These are phyloP conservation scores for Salix brachista DNA, from an alignment of 345 rosid species.

Conservation along the genomic window DNA sequence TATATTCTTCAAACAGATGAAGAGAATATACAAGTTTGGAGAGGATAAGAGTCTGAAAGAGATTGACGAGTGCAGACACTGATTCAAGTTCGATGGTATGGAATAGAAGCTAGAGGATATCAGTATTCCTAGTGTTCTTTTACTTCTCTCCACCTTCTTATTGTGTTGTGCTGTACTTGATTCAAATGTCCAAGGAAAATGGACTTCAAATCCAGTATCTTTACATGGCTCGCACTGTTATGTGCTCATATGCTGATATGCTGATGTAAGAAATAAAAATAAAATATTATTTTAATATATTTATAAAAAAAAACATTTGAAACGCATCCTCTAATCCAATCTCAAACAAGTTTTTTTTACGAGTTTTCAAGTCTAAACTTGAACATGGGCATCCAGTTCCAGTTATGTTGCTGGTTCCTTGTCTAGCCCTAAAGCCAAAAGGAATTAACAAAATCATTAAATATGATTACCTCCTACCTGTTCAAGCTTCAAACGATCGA, in stretches of 20 bases:
- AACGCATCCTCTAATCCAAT: too few relatives aligned
- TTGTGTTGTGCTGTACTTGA: not conserved
- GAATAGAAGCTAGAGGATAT: not conserved
- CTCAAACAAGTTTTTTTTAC: too few relatives aligned
- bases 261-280: too few relatives aligned
- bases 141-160: not conserved
- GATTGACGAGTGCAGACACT: not conserved
- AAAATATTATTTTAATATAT: too few relatives aligned
- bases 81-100: not conserved
- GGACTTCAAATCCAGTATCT: not conserved
- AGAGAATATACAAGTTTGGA: not conserved
- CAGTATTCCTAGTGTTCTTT: not conserved
- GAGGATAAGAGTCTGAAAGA: not conserved
- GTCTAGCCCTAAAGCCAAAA: not conserved
- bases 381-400: not conserved
- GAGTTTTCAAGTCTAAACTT: too few relatives aligned
- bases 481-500: not conserved
- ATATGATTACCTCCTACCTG: not conserved
- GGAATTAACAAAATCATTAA: too few relatives aligned
- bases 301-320: too few relatives aligned
- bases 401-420: not conserved
- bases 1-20: constrained; percentile 27
- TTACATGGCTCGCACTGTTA: not conserved
- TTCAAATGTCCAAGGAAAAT: not conserved
- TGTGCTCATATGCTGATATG: too few relatives aligned